phyloP scores from a whole-genome alignment of 2,329 filamentous ascomycete genomes.

The Botrytis fabae region DNA sequence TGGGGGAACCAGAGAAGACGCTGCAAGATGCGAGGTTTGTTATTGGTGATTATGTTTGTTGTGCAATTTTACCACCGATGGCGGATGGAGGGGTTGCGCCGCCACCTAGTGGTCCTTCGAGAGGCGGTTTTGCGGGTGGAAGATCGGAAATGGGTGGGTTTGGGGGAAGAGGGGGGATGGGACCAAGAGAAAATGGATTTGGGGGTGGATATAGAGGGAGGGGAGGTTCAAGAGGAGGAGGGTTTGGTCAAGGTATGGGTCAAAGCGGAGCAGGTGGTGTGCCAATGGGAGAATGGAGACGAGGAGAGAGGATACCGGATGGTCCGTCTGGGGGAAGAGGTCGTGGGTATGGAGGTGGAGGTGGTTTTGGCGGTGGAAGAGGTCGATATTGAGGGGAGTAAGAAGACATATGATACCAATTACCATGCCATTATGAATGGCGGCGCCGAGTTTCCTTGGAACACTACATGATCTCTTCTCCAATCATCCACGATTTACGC shows the following conservation, averaged over 20 bases:
- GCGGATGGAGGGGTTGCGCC: constrained; percentile 73
- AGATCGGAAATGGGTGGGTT: constrained; percentile 43
- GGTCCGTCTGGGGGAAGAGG: constrained; percentile 45
- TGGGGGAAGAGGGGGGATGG: constrained; percentile 43
- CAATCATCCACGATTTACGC: background rate
- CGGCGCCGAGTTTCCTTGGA: background rate
- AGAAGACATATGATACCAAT: constrained; percentile 30
- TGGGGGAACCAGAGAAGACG: constrained; percentile 68
- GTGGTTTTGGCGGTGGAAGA: constrained; percentile 49
- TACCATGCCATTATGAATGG: background rate
- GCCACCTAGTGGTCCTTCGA: constrained; percentile 48
- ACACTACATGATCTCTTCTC: background rate
- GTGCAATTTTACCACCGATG: constrained; percentile 75
- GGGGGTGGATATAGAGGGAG: constrained; percentile 40
- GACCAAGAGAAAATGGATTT: constrained; percentile 43
- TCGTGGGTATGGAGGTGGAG: constrained; percentile 50
- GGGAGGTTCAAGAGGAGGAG: constrained; percentile 43
- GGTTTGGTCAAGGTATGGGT: constrained; percentile 46
- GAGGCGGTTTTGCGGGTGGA: constrained; percentile 42
- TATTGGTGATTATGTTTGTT: constrained; percentile 84
- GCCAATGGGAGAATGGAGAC: constrained; percentile 62
- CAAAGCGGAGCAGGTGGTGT: constrained; percentile 40
- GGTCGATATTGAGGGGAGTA: constrained; percentile 38
- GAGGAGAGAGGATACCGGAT: constrained; percentile 63
- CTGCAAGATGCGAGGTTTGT: constrained; percentile 78